Percentiles rank a stretch among this genome's conserved stretches.
Evolutionary conservation across 192 early-diverging fungal species (phyloP).

Genomic region (Pecoramyces ruminantium): DNA sequence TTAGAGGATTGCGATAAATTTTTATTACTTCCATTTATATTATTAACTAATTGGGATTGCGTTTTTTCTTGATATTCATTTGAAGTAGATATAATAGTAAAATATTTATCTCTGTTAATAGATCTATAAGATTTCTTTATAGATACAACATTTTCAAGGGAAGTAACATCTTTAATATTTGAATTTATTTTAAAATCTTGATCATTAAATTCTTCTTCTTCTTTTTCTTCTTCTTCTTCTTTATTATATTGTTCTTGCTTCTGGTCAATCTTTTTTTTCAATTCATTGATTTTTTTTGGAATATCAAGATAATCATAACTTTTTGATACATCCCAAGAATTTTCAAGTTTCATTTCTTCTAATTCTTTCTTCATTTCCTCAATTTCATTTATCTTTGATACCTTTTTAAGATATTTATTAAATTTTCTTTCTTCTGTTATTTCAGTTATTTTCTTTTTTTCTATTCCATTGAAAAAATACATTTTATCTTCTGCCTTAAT

Average conservation of each 20-base stretch:
- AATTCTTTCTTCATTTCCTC: not conserved
- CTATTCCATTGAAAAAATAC: not conserved
- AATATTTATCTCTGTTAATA: not conserved
- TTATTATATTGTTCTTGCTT: not conserved
- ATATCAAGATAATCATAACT: not conserved
- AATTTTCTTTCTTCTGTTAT: not conserved
- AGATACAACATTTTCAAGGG: not conserved
- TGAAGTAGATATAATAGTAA: not conserved
- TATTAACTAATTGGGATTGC: too few species aligned
- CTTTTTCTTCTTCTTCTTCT: not conserved
- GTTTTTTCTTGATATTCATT: too few species aligned
- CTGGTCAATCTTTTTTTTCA: not conserved
- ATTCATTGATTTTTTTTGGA: not conserved
- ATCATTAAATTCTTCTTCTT: too few species aligned
- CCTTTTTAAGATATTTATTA: not conserved
- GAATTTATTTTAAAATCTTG: not conserved
- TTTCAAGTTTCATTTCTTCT: not conserved
- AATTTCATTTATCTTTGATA: not conserved
- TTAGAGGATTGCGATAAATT: too few species aligned
- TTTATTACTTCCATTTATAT: too few species aligned
- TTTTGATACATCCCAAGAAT: not conserved
- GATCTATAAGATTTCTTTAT: not conserved
- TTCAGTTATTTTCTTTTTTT: not conserved
- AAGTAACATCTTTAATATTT: not conserved
- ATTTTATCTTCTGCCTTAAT: not conserved